These are phyloP conservation scores for Penicillium sclerotiorum DNA, from an alignment of 2,329 filamentous ascomycete genomes.

Conservation along the genomic window DNA sequence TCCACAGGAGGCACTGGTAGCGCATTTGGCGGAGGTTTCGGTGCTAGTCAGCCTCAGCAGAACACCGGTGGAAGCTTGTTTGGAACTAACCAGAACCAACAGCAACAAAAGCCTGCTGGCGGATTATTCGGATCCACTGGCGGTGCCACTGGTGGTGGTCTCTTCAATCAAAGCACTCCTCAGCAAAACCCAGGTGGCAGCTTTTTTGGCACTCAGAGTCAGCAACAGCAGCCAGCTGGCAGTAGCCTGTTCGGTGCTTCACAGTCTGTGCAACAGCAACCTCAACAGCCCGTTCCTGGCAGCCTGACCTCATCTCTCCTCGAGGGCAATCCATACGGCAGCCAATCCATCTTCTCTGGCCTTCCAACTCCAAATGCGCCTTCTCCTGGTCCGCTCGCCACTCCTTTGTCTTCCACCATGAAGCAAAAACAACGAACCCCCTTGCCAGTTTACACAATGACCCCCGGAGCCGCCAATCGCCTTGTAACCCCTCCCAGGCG, in stretches of 20 bases:
- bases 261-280: constrained; percentile 51
- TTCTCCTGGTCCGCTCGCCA: constrained; percentile 85
- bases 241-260: constrained; percentile 57
- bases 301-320: constrained; percentile 75
- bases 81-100: constrained; percentile 49
- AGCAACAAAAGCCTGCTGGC: constrained; percentile 57
- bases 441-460: constrained; percentile 83
- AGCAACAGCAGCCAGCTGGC: constrained; percentile 38
- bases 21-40: constrained; percentile 43
- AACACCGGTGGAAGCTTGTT: constrained; percentile 48
- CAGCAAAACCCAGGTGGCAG: constrained; percentile 50
- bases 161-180: constrained; percentile 44
- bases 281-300: constrained; percentile 45
- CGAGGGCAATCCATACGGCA: constrained; percentile 87
- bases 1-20: constrained; percentile 26
- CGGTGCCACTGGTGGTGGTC: constrained; percentile 44
- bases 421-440: constrained; percentile 79
- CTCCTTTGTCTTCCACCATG: constrained; percentile 75
- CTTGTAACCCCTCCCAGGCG: constrained; percentile 82
- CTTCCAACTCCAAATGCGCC: constrained; percentile 64
- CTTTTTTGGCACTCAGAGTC: constrained; percentile 56
- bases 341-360: constrained; percentile 79
- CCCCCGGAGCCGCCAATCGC: constrained; percentile 75
- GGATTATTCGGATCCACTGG: constrained; percentile 53
- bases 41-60: constrained; percentile 46